Evolutionary conservation across 208 protist species (phyloP), one percentile per base, ranked within the genome.

Genomic region (Crithidia expoeki): DNA sequence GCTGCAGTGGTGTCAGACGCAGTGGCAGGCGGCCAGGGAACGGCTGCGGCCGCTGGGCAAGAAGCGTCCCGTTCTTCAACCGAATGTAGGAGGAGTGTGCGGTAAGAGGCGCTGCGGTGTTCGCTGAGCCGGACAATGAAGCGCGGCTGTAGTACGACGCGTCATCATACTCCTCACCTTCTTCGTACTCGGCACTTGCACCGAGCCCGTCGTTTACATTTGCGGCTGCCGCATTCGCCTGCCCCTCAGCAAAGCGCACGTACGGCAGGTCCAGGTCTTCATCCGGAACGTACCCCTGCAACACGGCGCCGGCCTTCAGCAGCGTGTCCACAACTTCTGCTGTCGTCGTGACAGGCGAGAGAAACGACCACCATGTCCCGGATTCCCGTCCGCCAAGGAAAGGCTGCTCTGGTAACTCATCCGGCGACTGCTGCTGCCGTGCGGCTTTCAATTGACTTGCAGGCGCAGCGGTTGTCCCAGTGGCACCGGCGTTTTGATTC

Each of bases 1-100:
- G 79, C 72, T 93, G 88, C 12, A 96, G 75, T 28, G 91, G 88
- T 1, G 91, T 93, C 7, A 82, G 17, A 19, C 80, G 84, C 49
- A 85, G 55, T 14, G 83, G 81, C 12, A 75, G 53, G 4, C 82
- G 79, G 3, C 65, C 79, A 0, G 65, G 76, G 19, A 80, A 47
- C 49, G 59, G 46, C 42, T 68, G 44, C 38, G 47, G 50, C 9
- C 60, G 60, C 5, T 27, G 63, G 23, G 11, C 2, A 4, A n/a
- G 2, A 2, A 44, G 23, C 33, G 44, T 25, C 19, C 46, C 19
- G 44, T 17, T 49, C 34, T 58, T 27, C 27, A 36, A 7, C 17
- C 28, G 10, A n/a, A 42, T 14, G 49, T 33, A 27, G 11, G 53
- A 49, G 46, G 27, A 1, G 28, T 46, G 33, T 16, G 21, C 19